These are phyloP conservation scores for Rhynchosporium graminicola DNA, from an alignment of 2,329 filamentous ascomycete genomes.

Conservation along the genomic window DNA sequence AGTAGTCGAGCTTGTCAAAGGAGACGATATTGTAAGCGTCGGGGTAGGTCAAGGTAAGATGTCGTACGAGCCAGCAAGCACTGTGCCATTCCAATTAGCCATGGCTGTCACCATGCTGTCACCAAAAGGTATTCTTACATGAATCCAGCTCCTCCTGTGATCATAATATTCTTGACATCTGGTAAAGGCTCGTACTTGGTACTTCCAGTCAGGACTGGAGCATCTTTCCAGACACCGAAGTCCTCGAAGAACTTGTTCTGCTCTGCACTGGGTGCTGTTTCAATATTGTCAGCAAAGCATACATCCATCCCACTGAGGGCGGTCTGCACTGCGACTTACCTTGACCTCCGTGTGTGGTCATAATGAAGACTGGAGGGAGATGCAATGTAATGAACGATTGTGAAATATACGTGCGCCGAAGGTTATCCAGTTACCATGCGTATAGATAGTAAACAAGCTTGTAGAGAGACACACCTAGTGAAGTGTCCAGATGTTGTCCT, in stretches of 20 bases:
- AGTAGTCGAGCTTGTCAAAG: conserved; percentile 85
- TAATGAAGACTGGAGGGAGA: conserved; percentile 11
- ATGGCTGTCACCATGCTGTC: conserved; percentile 15
- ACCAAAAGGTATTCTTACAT: conserved; percentile 58
- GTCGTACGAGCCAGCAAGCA: conserved; percentile 80
- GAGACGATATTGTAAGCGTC: conserved; percentile 76
- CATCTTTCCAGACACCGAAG: conserved; percentile 68
- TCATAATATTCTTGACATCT: conserved; percentile 77
- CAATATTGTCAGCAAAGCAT: not conserved
- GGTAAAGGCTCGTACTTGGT: conserved; percentile 69
- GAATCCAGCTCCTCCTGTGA: conserved; percentile 83
- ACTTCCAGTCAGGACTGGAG: conserved; percentile 67
- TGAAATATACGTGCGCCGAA: conserved; percentile 5
- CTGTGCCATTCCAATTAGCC: conserved; percentile 46
- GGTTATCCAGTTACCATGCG: conserved; percentile 6
- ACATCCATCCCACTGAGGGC: conserved; percentile 10
- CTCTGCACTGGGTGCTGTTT: conserved; percentile 9
- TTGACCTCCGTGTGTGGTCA: conserved; percentile 20
- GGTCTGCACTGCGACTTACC: conserved; percentile 14
- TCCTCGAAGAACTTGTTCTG: conserved; percentile 52
- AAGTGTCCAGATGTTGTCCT: not conserved
- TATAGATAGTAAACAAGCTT: not conserved
- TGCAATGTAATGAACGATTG: not conserved
- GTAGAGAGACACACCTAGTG: not conserved
- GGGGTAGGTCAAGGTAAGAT: conserved; percentile 73